Evolutionary conservation across 176 grass and related monocot species (phyloP).

Genomic region (Saccharum spontaneum): DNA sequence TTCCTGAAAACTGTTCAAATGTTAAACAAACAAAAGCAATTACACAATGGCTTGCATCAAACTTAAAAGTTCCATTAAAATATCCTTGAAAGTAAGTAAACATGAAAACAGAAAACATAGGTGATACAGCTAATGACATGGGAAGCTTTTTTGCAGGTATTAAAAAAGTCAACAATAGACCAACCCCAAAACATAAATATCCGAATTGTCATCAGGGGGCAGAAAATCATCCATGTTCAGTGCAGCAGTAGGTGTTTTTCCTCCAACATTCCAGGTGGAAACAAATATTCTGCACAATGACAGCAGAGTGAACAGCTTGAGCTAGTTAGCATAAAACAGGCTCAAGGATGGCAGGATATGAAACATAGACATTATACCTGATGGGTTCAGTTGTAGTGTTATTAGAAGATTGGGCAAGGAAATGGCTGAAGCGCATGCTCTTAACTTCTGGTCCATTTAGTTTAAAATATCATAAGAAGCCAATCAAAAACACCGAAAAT

Average conservation of each 20-base stretch:
- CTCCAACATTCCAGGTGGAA: slow-evolving; percentile 94
- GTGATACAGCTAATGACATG: not conserved
- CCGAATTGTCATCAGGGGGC: slow-evolving; percentile 64
- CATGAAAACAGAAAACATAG: not conserved
- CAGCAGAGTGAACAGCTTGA: slow-evolving; percentile 11
- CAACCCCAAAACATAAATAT: slow-evolving; percentile 96
- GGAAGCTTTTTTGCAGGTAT: not conserved
- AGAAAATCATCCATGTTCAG: slow-evolving; percentile 76
- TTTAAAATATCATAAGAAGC: slow-evolving; percentile 22
- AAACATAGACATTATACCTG: slow-evolving; percentile 48
- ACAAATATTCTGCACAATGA: slow-evolving; percentile 72
- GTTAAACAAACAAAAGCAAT: slow-evolving; percentile 26
- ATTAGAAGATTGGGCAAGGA: slow-evolving; percentile 46
- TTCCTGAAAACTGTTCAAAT: slow-evolving; percentile 90
- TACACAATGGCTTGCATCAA: not conserved
- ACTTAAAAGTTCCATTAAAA: not conserved
- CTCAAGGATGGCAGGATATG: not conserved
- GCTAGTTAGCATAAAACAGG: not conserved
- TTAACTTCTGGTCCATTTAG: slow-evolving; percentile 49
- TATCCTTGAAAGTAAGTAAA: not conserved
- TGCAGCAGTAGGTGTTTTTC: slow-evolving; percentile 71
- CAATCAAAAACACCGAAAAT: not conserved
- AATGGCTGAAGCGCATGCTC: slow-evolving; percentile 55
- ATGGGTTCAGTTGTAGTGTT: slow-evolving; percentile 56
- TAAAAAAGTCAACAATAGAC: not conserved